Percentiles rank a stretch among this genome's conserved stretches.
phyloP scores from a whole-genome alignment of 106 monocot species.

The Apostasia ramifera region DNA sequence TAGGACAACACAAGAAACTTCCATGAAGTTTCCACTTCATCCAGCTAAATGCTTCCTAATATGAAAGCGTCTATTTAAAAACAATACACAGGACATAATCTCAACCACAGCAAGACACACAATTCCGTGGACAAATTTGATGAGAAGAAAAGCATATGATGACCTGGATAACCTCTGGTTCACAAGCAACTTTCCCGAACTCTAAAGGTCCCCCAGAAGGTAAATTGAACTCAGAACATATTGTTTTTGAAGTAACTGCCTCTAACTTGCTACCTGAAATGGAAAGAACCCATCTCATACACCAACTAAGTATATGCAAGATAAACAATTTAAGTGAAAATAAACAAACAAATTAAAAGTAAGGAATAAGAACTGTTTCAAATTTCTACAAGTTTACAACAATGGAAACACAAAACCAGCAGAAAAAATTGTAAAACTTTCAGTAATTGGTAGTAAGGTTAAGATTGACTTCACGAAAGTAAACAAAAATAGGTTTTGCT shows the following conservation, averaged over 20 bases:
- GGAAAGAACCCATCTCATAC: background rate
- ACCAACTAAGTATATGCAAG: background rate
- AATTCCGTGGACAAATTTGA: background rate
- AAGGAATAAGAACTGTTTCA: background rate
- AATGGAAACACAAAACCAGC: background rate
- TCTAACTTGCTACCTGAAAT: constrained; percentile 26
- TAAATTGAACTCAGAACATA: constrained; percentile 17
- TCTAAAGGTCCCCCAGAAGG: constrained; percentile 24
- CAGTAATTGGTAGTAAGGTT: no score
- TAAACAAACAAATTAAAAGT: background rate
- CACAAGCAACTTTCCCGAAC: constrained; percentile 23
- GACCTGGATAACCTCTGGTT: constrained; percentile 50
- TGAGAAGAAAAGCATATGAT: background rate
- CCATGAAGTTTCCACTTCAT: no score
- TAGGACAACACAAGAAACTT: no score
- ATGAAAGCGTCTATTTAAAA: no score
- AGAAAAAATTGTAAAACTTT: background rate
- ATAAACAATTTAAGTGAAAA: no score
- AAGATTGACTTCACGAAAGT: no score
- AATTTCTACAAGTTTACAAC: background rate
- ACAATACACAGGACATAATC: background rate
- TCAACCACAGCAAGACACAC: background rate
- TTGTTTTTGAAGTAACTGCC: constrained; percentile 9
- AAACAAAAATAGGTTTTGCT: no score
- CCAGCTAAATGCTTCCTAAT: no score